phyloP scores from a whole-genome alignment of 1,139 yeast species.

The Lizanozyma gosingica region DNA sequence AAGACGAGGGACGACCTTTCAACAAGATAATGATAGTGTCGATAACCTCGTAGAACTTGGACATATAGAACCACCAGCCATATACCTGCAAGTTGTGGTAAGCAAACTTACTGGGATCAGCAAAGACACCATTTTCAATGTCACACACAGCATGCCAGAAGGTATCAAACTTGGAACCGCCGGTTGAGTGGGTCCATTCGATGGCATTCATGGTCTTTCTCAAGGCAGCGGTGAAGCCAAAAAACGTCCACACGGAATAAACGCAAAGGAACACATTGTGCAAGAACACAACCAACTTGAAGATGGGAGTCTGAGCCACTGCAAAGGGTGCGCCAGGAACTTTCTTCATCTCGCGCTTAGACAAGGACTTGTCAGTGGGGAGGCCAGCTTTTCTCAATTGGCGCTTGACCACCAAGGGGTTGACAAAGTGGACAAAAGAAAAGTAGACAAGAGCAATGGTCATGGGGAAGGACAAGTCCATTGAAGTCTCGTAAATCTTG shows the following conservation, averaged over 20 bases:
- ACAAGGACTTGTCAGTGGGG: conserved; percentile 12
- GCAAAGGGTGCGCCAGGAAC: conserved; percentile 49
- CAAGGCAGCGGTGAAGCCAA: conserved; percentile 55
- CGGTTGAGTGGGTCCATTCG: background rate
- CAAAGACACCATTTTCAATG: conserved; percentile 51
- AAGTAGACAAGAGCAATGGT: conserved; percentile 56
- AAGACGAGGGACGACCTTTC: conserved; percentile 61
- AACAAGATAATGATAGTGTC: conserved; percentile 62
- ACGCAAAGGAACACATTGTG: conserved; percentile 58
- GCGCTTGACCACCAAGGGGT: conserved; percentile 30
- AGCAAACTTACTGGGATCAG: conserved; percentile 15
- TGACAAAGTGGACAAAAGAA: conserved; percentile 46
- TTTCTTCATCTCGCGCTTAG: conserved; percentile 20
- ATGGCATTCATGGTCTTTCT: conserved; percentile 19
- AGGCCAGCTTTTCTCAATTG: conserved; percentile 23
- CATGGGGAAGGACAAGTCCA: conserved; percentile 42
- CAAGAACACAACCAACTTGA: conserved; percentile 48
- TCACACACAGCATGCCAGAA: conserved; percentile 62
- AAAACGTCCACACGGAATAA: conserved; percentile 65
- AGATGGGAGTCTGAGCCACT: conserved; percentile 37
- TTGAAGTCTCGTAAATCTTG: conserved; percentile 19
- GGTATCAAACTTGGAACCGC: conserved; percentile 12
- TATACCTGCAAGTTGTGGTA: conserved; percentile 45
- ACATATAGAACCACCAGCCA: conserved; percentile 62
- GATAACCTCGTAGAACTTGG: conserved; percentile 65